Conservation (phyloP, 371 early-diverging fungal species). For the Nosema granulosis region DNA sequence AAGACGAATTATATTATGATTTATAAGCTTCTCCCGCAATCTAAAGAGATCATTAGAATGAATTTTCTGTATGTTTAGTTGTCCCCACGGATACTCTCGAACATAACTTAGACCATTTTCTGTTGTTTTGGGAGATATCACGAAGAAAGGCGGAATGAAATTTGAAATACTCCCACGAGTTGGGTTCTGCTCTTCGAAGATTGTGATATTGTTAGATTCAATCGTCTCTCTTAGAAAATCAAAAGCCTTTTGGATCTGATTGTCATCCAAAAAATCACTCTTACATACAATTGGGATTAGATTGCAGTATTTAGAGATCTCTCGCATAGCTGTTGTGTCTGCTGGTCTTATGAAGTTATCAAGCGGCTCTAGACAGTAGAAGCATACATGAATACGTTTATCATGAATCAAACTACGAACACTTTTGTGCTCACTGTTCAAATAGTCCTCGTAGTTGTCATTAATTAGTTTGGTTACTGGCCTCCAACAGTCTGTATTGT, state of each 20-base stretch:
- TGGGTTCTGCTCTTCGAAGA: constrained; percentile 46
- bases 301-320: constrained; percentile 60
- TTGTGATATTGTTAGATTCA: constrained; percentile 30
- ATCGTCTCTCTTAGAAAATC: constrained; percentile 44
- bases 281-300: constrained; percentile 64
- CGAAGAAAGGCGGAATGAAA: constrained; percentile 37
- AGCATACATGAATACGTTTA: constrained; percentile 62
- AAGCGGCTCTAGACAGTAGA: constrained; percentile 60
- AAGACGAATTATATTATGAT: constrained; percentile 51
- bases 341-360: constrained; percentile 33
- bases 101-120: not conserved
- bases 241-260: constrained; percentile 34
- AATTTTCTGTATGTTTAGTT: constrained; percentile 14
- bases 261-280: constrained; percentile 55
- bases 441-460: constrained; percentile 56
- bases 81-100: constrained; percentile 53
- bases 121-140: not conserved
- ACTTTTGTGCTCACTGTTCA: constrained; percentile 49
- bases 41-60: constrained; percentile 39
- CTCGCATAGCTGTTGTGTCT: constrained; percentile 60
- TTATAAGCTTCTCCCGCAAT: constrained; percentile 54
- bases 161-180: constrained; percentile 35
- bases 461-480: constrained; percentile 53
- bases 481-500: constrained; percentile 46
- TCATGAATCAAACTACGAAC: constrained; percentile 51